A percentile compares a stretch with the other conserved stretches of the same genome.
Evolutionary conservation across 2,329 filamentous ascomycete genomes (phyloP).

Genomic region (Aspergillus thermomutatus): DNA sequence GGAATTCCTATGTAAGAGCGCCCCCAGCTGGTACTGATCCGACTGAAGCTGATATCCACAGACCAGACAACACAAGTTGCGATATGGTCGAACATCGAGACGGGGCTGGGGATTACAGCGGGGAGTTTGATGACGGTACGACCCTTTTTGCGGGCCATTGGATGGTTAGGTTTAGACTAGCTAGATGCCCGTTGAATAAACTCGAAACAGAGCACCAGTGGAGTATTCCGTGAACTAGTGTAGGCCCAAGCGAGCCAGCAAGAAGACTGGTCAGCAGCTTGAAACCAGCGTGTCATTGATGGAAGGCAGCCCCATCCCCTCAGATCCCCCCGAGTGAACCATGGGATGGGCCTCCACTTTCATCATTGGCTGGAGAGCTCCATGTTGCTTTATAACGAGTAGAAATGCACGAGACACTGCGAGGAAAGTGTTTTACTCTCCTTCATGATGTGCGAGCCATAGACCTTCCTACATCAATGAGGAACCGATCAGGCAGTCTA

Average conservation of each 20-base stretch:
- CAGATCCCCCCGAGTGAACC: background rate
- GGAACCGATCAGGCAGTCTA: background rate
- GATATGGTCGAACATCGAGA: background rate
- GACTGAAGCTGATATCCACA: background rate
- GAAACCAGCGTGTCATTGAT: background rate
- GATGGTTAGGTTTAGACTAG: background rate
- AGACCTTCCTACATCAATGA: background rate
- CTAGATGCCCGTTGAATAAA: background rate
- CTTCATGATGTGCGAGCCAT: background rate
- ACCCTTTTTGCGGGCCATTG: background rate
- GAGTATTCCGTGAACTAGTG: too few relatives aligned
- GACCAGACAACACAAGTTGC: background rate
- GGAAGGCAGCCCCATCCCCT: background rate
- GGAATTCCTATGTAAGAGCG: background rate
- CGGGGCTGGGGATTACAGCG: background rate
- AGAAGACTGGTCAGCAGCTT: too few relatives aligned
- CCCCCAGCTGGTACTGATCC: background rate
- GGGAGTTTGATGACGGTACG: background rate
- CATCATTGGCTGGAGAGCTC: background rate
- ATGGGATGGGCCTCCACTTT: background rate
- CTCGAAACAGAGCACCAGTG: too few relatives aligned
- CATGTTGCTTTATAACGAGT: background rate
- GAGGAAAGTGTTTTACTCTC: background rate
- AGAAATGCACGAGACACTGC: background rate
- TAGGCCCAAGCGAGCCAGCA: background rate